These are phyloP conservation scores for Phytophthora pini DNA, from an alignment of 352 stramenopile genomes.

Conservation along the genomic window DNA sequence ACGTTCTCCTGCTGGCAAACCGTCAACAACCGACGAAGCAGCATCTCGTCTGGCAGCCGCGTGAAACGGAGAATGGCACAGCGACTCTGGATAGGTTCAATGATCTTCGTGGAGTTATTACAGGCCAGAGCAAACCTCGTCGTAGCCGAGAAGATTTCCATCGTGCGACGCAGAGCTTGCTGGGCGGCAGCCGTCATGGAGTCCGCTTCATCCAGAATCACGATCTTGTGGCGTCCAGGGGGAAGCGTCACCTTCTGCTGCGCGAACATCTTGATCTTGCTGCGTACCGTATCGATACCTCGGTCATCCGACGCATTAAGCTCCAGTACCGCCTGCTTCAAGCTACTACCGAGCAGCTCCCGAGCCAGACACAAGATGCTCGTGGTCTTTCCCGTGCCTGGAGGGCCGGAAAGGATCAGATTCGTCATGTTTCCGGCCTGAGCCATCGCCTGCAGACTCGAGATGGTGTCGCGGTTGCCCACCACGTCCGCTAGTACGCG, in stretches of 20 bases:
- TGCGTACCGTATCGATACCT: conserved; percentile 90
- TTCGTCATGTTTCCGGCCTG: conserved; percentile 98
- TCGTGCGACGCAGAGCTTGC: conserved; percentile 97
- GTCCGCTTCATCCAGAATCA: conserved; percentile 99
- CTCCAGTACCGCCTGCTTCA: conserved; percentile 96
- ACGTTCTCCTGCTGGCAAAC: conserved; percentile 95
- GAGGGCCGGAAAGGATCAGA: conserved; percentile 96
- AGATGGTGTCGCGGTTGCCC: conserved; percentile 98
- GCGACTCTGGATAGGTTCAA: conserved; percentile 98
- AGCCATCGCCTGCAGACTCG: conserved; percentile 95
- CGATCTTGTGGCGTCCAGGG: conserved; percentile 96
- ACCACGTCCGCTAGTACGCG: conserved; percentile 93
- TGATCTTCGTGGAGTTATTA: conserved; percentile 99
- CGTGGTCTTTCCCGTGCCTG: conserved; percentile 95
- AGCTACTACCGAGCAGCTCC: conserved; percentile 83
- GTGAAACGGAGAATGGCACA: conserved; percentile 98
- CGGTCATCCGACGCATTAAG: conserved; percentile 98
- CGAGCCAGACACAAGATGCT: conserved; percentile 92
- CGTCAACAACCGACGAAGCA: conserved; percentile 93
- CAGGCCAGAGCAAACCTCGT: conserved; percentile 99
- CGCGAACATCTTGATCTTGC: conserved; percentile 99
- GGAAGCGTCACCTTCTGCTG: conserved; percentile 97
- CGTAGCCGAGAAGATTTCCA: conserved; percentile 98
- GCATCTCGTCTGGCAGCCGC: conserved; percentile 95
- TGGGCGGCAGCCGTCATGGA: conserved; percentile 98